Base-by-base conservation (phyloP, 495 filamentous ascomycete genomes). In the Hyaloscypha bicolor region DNA sequence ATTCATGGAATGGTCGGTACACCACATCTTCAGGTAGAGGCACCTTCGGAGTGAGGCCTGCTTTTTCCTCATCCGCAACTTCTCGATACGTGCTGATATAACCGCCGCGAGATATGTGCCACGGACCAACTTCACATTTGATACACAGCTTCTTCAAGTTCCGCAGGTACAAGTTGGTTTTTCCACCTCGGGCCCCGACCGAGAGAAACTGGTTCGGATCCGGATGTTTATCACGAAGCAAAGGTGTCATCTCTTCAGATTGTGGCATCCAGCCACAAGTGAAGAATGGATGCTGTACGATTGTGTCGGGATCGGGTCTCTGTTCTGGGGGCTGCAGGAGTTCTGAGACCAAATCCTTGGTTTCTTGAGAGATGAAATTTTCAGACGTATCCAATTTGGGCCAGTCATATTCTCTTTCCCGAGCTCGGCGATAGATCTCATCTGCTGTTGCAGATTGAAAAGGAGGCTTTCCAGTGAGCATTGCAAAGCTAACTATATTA, bases 401-500 rank as follows among this genome's bases (percentile, higher is more conserved):
- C 91, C 91, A 94, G 65, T 90, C 87, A 67, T 93, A 94, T 48
- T 88, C 86, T 57, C 90, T 75, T 65, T 86, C 87, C 73, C 84
- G 83, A 1, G 91, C 90, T 70, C 89, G 88, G 45, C 87, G 86
- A 75, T 96, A 96, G 31, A 96, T 95, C 72, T 93, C 91, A 70
- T 94, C 90, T 52, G 92, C 88, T 0, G 92, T 93, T 42, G 89
- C 89, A 6, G 92, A 93, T 76, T 95, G 93, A 70, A 96, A 96
- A 2, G 93, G 93, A 2, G 92, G 91, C 64, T 90, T 92, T n/a
- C 93, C 93, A 16, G 90, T 91, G 45, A 96, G 85, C 91, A 96
- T 93, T 4, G 93, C 92, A 76, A 93, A 94, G 64, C 89, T 91
- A 35, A 4, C n/a, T 14, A 25, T 25, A 32, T 73, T 45, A 73